Conservation (phyloP, 257 asterid genomes). For the Solanum medicagineum region DNA sequence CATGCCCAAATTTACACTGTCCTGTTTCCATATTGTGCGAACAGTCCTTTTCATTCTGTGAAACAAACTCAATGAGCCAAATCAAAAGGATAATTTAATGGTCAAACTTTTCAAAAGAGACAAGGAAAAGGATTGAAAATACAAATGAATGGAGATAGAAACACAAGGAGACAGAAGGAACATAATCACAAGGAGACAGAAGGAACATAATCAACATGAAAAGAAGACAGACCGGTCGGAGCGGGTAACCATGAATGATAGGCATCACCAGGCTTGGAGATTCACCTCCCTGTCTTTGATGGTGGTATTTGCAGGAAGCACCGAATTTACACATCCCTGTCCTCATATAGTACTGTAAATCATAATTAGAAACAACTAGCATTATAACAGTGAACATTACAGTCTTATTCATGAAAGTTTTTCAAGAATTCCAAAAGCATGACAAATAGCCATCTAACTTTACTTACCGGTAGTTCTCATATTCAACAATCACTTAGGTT, state of each 20-base stretch:
- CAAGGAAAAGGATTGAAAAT: neutral
- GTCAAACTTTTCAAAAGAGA: neutral
- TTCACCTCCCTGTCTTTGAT: constrained; percentile 58
- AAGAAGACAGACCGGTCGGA: constrained; percentile 10
- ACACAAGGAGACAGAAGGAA: neutral
- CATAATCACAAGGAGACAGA: neutral
- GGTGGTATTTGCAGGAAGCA: constrained; percentile 69
- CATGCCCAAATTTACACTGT: neutral
- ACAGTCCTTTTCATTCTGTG: constrained; percentile 75
- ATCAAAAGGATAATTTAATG: neutral
- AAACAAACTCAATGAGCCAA: neutral
- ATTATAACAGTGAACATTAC: neutral
- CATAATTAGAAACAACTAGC: neutral
- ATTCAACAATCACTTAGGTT: neutral
- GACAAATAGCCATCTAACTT: neutral
- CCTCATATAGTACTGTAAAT: constrained; percentile 62
- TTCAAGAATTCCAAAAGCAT: neutral
- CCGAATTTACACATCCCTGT: constrained; percentile 70
- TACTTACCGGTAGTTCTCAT: neutral
- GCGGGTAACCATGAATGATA: constrained; percentile 4
- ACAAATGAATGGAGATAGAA: too few species aligned
- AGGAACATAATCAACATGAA: neutral
- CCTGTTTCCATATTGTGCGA: constrained; percentile 54
- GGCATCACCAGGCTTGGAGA: constrained; percentile 30
- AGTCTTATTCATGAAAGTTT: neutral